A percentile compares a stretch with the other conserved stretches of the same genome.
These are phyloP conservation scores for Akanthomyces dipterigenus DNA, from an alignment of 2,329 filamentous ascomycete species.

Conservation along the genomic window DNA sequence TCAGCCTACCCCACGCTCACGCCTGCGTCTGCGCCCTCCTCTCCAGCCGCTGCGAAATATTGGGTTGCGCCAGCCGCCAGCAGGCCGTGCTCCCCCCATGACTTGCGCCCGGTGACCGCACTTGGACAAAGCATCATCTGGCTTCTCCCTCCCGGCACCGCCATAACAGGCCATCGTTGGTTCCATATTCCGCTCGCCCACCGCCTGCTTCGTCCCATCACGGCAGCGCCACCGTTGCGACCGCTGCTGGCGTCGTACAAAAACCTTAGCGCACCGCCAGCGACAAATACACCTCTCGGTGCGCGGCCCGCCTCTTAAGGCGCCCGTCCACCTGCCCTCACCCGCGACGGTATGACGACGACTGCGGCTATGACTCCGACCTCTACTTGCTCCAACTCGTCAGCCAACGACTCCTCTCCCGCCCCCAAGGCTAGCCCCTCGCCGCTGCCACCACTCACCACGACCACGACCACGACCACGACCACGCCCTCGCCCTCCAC, in stretches of 20 bases:
- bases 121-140: background rate
- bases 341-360: constrained; percentile 24
- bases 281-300: constrained; percentile 8
- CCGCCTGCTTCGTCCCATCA: background rate
- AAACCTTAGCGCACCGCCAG: background rate
- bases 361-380: constrained; percentile 51
- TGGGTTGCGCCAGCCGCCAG: constrained; percentile 7
- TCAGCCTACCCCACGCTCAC: constrained; percentile 4
- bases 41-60: constrained; percentile 9
- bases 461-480: constrained; percentile 36
- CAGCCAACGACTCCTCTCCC: constrained; percentile 40
- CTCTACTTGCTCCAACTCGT: constrained; percentile 48
- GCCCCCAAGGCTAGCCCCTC: constrained; percentile 46
- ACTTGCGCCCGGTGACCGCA: background rate
- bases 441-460: constrained; percentile 44
- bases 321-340: constrained; percentile 4
- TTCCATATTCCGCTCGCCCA: background rate
- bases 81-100: background rate
- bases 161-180: background rate
- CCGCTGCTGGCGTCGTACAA: background rate
- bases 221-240: background rate
- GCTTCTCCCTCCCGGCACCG: background rate
- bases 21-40: constrained; percentile 8
- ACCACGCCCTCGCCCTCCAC: constrained; percentile 30
- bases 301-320: constrained; percentile 10